Evolutionary conservation across 2,329 filamentous ascomycete species (phyloP).

Genomic region (Diaporthe ilicicola): DNA sequence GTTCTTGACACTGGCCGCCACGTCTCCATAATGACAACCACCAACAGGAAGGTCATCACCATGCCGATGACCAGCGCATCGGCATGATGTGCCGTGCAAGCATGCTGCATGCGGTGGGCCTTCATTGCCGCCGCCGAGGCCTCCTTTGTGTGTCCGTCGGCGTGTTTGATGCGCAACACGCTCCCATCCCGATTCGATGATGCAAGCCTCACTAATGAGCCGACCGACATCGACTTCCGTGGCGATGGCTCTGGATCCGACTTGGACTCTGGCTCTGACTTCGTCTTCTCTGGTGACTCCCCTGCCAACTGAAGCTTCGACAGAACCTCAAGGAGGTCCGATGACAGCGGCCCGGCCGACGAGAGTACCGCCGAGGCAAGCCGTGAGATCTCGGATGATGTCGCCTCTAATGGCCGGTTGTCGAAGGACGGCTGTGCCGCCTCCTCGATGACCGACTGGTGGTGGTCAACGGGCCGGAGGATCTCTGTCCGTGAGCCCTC

Average conservation of each 20-base stretch:
- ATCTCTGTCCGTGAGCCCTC: constrained; percentile 1
- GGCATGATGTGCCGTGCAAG: constrained; percentile 34
- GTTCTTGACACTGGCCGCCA: constrained; percentile 35
- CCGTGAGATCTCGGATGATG: constrained; percentile 25
- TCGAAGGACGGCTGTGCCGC: constrained; percentile 35
- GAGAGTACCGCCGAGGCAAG: constrained; percentile 37
- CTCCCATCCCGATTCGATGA: background rate
- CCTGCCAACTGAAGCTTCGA: background rate
- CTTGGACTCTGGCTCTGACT: background rate
- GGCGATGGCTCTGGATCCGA: background rate
- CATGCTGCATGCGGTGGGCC: background rate
- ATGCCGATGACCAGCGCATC: constrained; percentile 44
- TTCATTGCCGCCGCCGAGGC: background rate
- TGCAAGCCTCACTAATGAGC: constrained; percentile 24
- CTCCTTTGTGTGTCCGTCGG: constrained; percentile 17
- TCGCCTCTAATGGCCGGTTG: constrained; percentile 38
- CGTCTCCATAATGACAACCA: constrained; percentile 42
- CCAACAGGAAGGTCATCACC: constrained; percentile 41
- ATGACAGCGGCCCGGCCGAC: constrained; percentile 31
- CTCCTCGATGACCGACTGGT: background rate
- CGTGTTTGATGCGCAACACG: background rate
- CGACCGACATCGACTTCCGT: constrained; percentile 23
- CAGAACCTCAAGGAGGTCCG: constrained; percentile 34
- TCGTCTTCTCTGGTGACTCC: background rate
- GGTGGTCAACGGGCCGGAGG: background rate